Percentiles rank a stretch among this genome's conserved stretches.
These are phyloP conservation scores for Cynanchum wilfordii DNA, from an alignment of 257 asterid species.

Conservation along the genomic window DNA sequence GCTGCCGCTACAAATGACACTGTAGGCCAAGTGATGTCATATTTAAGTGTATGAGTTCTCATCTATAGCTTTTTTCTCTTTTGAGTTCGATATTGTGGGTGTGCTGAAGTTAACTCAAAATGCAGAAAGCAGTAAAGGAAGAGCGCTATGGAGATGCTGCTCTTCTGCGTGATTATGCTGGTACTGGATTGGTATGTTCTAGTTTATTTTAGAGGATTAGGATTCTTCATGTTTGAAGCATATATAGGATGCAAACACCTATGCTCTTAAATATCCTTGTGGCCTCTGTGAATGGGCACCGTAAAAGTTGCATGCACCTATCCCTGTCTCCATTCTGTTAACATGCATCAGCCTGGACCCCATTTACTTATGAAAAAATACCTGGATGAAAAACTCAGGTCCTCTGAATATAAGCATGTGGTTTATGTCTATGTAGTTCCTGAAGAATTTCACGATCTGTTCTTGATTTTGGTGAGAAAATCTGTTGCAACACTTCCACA, in stretches of 20 bases:
- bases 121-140: conserved; percentile 78
- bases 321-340: background rate
- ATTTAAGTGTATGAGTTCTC: conserved; percentile 52
- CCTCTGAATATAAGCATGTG: too few relatives aligned
- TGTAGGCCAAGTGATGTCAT: conserved; percentile 80
- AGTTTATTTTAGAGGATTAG: background rate
- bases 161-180: conserved; percentile 76
- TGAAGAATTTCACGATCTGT: background rate
- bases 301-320: background rate
- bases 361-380: background rate
- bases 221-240: background rate
- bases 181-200: conserved; percentile 83
- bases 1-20: conserved; percentile 84
- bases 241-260: background rate
- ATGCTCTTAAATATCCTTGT: background rate
- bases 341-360: background rate
- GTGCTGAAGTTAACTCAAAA: background rate
- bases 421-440: background rate
- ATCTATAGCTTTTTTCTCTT: background rate
- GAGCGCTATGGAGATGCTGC: conserved; percentile 85
- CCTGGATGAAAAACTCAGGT: background rate
- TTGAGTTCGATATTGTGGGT: conserved; percentile 3
- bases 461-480: background rate
- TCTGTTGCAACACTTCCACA: too few relatives aligned
- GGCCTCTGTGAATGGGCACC: background rate